phyloP scores from a whole-genome alignment of 1,284 basidiomycete species.

The Malassezia furfur region DNA sequence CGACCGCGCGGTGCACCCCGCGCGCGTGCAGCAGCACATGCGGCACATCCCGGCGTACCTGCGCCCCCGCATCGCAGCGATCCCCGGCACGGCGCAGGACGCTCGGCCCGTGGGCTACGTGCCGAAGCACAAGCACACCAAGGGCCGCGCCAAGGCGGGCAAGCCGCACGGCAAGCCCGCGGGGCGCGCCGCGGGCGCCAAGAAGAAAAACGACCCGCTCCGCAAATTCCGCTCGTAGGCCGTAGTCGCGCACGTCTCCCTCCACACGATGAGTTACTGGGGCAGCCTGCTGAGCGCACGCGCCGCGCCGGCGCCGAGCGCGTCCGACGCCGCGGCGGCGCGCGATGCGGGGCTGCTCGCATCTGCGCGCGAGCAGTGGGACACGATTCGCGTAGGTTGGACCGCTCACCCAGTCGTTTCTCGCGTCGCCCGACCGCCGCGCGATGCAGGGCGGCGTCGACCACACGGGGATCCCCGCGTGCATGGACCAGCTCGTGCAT shows the following conservation, averaged over 20 bases:
- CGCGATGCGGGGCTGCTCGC: not conserved
- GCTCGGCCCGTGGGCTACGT: conserved; percentile 5
- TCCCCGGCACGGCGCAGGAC: conserved; percentile 8
- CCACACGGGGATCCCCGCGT: not conserved
- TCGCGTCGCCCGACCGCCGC: not conserved
- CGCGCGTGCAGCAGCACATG: conserved; percentile 75
- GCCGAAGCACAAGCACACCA: conserved; percentile 7
- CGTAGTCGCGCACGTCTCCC: not conserved
- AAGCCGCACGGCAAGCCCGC: no score
- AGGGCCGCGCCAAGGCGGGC: not conserved
- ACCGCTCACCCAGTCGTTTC: not conserved
- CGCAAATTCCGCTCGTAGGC: conserved; percentile 11
- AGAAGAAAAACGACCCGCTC: conserved; percentile 17
- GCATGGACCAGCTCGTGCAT: not conserved
- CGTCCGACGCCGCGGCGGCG: not conserved
- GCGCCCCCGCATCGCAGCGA: conserved; percentile 64
- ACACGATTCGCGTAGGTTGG: not conserved
- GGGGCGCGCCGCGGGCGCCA: not conserved
- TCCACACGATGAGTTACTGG: not conserved
- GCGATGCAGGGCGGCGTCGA: not conserved
- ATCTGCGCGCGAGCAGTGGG: not conserved
- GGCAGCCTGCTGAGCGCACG: not conserved
- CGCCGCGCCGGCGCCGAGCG: not conserved
- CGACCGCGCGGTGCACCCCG: conserved; percentile 83
- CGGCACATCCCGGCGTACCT: conserved; percentile 92